Evolutionary conservation across 169 alveolate species (phyloP), one percentile per base, ranked within the genome.

Genomic region (Eimeria sp.): DNA sequence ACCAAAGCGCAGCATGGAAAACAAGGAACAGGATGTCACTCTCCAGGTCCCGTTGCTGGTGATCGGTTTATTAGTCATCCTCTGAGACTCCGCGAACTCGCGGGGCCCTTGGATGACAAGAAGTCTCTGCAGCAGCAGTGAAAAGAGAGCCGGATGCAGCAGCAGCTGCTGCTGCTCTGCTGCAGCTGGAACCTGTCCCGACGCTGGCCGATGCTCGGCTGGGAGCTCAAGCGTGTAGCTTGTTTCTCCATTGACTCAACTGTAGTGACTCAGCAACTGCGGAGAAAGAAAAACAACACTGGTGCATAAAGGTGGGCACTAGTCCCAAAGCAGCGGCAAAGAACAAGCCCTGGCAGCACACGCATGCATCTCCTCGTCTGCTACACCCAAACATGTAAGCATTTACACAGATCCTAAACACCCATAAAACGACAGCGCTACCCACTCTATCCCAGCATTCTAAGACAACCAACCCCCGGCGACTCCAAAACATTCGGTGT

Each of bases 231-330:
- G 9, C 27, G 33, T 46, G 16, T 56, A 77, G 46, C 87, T 52
- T 49, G 74, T 13, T n/a, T 82, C 54, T 82, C 90, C 74, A 82
- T 56, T 82, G 90, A 82, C 90, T 82, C 90, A 85, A 60, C 91
- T 62, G 80, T 85, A 60, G 91, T 62, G 91, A 23, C 30, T 62
- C 91, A 85, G 78, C 91, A 85, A 56, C 91, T 85, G 91, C 52
- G 71, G 1, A 49, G 0, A 52, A 82, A 54, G 74, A 14, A 25
- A 54, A 54, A 52, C 88, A 43, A 27, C 37, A 40, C 88, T 13
- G 27, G 9, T 2, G 88, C 66, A 77, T 33, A 77, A 14, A 6
- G 18, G 13, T 13, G 16, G 88, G 68, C 27, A 33, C 54, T 33
- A 11, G 27, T 16, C 6, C 27, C 80, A 16, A 71, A 30, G 80